phyloP scores from a whole-genome alignment of 805 yeast genomes.

The Ogataea philodendri region DNA sequence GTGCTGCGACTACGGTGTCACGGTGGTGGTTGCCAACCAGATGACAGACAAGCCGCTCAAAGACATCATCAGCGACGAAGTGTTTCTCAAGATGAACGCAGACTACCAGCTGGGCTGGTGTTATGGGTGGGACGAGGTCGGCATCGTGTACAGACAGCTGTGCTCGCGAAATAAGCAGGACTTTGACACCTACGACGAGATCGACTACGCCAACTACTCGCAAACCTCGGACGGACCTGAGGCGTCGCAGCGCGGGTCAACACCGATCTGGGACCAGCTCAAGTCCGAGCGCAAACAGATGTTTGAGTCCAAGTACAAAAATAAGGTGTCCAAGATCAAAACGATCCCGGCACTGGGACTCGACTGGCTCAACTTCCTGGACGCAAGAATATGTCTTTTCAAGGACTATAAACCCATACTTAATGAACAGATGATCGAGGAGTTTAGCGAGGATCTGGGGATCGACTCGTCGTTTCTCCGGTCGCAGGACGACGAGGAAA shows the following conservation, averaged over 20 bases:
- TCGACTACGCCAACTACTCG: conserved; percentile 13
- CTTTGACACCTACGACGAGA: conserved; percentile 23
- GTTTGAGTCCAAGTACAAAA: conserved; percentile 33
- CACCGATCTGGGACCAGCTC: conserved; percentile 27
- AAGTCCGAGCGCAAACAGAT: conserved; percentile 28
- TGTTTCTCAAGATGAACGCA: conserved; percentile 39
- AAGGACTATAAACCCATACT: conserved; percentile 42
- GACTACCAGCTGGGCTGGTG: conserved; percentile 72
- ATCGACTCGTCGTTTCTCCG: conserved; percentile 26
- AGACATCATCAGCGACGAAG: conserved; percentile 32
- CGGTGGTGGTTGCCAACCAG: conserved; percentile 76
- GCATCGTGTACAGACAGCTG: conserved; percentile 31
- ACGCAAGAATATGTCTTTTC: conserved; percentile 46
- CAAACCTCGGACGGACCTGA: conserved; percentile 1
- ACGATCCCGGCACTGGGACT: conserved; percentile 55
- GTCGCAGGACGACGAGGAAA: conserved; percentile 14
- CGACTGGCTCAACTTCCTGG: conserved; percentile 51
- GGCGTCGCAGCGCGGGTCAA: conserved; percentile 10
- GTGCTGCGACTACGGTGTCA: conserved; percentile 48
- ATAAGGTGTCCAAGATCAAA: conserved; percentile 31
- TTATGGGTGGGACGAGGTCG: conserved; percentile 66
- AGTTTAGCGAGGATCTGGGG: conserved; percentile 34
- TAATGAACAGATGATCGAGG: conserved; percentile 35
- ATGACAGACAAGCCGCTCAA: conserved; percentile 59
- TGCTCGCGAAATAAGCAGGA: conserved; percentile 19